These are phyloP conservation scores for Austroboletus novae-zelandiae DNA, from an alignment of 1,284 basidiomycete species.

Conservation along the genomic window DNA sequence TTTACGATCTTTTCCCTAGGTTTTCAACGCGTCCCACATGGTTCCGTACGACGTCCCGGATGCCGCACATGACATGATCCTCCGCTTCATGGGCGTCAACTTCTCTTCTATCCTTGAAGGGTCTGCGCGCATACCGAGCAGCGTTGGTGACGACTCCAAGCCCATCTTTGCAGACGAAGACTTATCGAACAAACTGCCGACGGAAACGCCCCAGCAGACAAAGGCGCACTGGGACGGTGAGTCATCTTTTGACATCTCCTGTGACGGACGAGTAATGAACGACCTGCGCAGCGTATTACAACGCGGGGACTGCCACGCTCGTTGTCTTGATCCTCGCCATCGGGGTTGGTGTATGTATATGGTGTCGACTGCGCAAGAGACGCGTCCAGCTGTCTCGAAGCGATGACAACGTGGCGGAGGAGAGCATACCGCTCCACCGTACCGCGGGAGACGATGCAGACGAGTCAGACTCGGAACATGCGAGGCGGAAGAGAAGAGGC, in stretches of 20 bases:
- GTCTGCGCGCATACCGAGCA: conserved; percentile 71
- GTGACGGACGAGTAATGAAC: not conserved
- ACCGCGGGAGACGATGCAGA: conserved; percentile 34
- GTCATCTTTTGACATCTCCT: conserved; percentile 12
- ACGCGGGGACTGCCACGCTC: conserved; percentile 84
- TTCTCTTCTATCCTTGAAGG: conserved; percentile 77
- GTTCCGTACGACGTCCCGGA: conserved; percentile 89
- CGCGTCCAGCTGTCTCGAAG: conserved; percentile 40
- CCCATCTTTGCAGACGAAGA: conserved; percentile 51
- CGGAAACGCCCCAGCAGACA: conserved; percentile 60
- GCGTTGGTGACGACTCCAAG: conserved; percentile 67
- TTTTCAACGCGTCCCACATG: conserved; percentile 93
- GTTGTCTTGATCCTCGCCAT: conserved; percentile 75
- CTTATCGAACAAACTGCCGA: conserved; percentile 34
- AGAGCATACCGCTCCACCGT: conserved; percentile 51
- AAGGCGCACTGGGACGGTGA: conserved; percentile 84
- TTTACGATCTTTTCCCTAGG: conserved; percentile 37
- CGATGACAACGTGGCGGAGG: conserved; percentile 36
- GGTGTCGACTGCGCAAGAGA: conserved; percentile 59
- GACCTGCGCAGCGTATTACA: conserved; percentile 72
- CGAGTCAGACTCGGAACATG: conserved; percentile 31
- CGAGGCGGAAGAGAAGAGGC: conserved; percentile 36
- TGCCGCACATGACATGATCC: conserved; percentile 95
- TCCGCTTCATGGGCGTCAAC: conserved; percentile 91
- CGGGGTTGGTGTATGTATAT: conserved; percentile 71